These are phyloP conservation scores for Penicillium sp. DNA, from an alignment of 2,329 filamentous ascomycete genomes.

Conservation along the genomic window DNA sequence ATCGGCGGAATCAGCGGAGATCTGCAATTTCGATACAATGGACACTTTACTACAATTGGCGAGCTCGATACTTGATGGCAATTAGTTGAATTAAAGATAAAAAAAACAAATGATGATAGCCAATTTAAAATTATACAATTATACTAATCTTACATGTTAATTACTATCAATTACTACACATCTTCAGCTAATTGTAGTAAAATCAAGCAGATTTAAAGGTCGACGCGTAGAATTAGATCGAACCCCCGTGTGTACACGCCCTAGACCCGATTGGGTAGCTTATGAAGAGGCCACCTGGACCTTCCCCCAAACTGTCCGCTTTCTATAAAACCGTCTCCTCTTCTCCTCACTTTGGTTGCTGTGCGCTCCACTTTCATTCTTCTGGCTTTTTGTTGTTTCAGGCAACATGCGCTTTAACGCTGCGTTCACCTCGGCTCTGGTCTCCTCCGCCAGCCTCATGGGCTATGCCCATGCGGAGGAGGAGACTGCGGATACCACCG, in stretches of 20 bases:
- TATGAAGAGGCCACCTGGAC: constrained; percentile 46
- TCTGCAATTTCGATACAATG: not conserved
- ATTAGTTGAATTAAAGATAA: not conserved
- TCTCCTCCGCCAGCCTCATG: constrained; percentile 66
- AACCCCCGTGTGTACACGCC: constrained; percentile 9
- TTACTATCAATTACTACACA: no score
- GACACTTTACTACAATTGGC: not conserved
- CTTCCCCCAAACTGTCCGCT: constrained; percentile 23
- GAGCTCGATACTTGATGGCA: no score
- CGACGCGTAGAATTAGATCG: constrained; percentile 6
- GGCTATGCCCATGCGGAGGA: constrained; percentile 64
- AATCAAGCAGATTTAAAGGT: not conserved
- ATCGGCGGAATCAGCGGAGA: not conserved
- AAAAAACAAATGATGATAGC: not conserved
- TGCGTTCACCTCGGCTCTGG: constrained; percentile 65
- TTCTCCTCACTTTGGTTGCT: constrained; percentile 18
- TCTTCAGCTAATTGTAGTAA: not conserved
- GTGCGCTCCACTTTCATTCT: constrained; percentile 15
- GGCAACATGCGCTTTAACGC: constrained; percentile 78
- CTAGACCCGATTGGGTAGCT: constrained; percentile 27
- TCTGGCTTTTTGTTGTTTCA: constrained; percentile 14
- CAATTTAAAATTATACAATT: no score
- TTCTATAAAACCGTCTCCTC: constrained; percentile 33
- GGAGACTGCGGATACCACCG: constrained; percentile 55
- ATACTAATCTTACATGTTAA: not conserved